A percentile compares a stretch with the other conserved stretches of the same genome.
Evolutionary conservation across 495 filamentous ascomycete species (phyloP).

Genomic region (Penicillium parvum): DNA sequence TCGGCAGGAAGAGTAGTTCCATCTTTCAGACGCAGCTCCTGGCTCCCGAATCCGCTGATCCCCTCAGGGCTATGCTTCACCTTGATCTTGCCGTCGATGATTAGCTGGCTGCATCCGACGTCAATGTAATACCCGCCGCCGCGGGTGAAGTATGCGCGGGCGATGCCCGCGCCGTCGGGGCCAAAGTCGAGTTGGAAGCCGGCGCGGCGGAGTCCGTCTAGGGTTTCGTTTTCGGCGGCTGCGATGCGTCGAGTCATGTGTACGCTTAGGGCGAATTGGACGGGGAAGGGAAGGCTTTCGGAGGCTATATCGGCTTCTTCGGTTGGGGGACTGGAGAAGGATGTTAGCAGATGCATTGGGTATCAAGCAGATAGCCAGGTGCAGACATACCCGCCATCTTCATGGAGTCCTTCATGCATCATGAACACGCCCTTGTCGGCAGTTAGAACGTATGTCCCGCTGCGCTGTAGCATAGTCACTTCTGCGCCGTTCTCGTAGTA

Average conservation of each 20-base stretch:
- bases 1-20: slow-evolving; percentile 65
- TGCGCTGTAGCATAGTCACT: slow-evolving; percentile 76
- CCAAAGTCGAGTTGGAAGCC: slow-evolving; percentile 70
- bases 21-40: slow-evolving; percentile 57
- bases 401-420: slow-evolving; percentile 54
- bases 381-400: slow-evolving; percentile 47
- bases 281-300: slow-evolving; percentile 52
- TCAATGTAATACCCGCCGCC: slow-evolving; percentile 82
- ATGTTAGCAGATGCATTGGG: slow-evolving; percentile 1
- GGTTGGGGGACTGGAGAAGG: slow-evolving; percentile 29
- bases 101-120: slow-evolving; percentile 65
- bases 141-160: slow-evolving; percentile 64
- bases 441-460: slow-evolving; percentile 68
- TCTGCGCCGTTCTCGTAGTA: slow-evolving; percentile 70
- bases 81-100: slow-evolving; percentile 70
- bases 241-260: slow-evolving; percentile 46
- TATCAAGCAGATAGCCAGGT: neutral
- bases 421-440: slow-evolving; percentile 55
- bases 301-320: slow-evolving; percentile 61
- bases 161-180: slow-evolving; percentile 58
- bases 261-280: slow-evolving; percentile 53
- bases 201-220: slow-evolving; percentile 57
- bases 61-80: slow-evolving; percentile 65
- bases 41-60: slow-evolving; percentile 48
- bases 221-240: slow-evolving; percentile 47